Base-by-base conservation (phyloP, 805 yeast species). In the Candida khao-thaluensis region DNA sequence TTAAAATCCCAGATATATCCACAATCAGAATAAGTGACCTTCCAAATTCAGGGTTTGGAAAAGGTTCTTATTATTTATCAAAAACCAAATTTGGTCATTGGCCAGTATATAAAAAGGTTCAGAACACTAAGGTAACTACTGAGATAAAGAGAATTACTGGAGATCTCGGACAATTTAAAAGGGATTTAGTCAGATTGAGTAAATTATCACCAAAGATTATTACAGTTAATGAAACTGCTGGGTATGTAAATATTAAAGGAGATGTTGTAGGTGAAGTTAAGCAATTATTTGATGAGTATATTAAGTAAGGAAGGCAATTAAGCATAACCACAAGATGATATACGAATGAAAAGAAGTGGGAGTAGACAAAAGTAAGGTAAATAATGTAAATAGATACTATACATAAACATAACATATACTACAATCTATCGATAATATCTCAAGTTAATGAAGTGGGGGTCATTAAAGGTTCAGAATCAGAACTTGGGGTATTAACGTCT, bases 101-200 rank as follows among this genome's bases (percentile, higher is more conserved):
- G 56, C 96, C 96, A n/a, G 85, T 88, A 1, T 88, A 88, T 63
- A 69, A 75, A 38, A 87, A 84, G 45, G 60, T 71, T 45, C 85
- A 80, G 56, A 76, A 78, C 44, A 77, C 80, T 17, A 81, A 79
- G 44, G 63, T 71, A n/a, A 74, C 76, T 51, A 88, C 96, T 0
- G 89, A 86, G 54, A 71, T 88, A 18, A 79, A 85, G 56, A 76
- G 77, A 43, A 72, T 88, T 36, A 64, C 72, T 42, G 96, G 96
- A 5, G 81, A 84, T 57, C 68, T 79, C 10, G 59, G 71, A 5
- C 81, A 76, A 42, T 69, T 89, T 41, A 81, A 85, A 57, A 67
- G 75, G 38, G 95, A 88, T 53, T 61, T 88, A 42, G 75, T 76
- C 44, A 59, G 54, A 11, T 54, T 84, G 30, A 77, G 79, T 4